phyloP scores from a whole-genome alignment of 257 asterid species.

The Plantago ovata region DNA sequence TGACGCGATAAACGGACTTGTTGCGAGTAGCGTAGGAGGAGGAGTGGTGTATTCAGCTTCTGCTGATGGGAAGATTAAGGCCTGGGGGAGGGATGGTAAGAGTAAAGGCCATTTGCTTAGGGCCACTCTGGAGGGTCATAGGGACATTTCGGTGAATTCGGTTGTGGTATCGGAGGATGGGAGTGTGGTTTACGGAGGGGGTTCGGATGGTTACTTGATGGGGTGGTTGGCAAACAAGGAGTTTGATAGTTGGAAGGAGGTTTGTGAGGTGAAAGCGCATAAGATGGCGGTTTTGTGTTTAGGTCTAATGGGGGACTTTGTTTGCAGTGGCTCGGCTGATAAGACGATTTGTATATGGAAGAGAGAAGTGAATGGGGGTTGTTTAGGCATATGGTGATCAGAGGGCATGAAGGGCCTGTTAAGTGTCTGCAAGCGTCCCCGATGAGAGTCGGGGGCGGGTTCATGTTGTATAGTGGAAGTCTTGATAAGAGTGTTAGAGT shows the following conservation, averaged over 20 bases:
- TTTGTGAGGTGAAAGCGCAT: conserved; percentile 67
- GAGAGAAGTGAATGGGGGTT: conserved; percentile 42
- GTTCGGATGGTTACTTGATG: conserved; percentile 65
- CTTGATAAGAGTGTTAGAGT: conserved; percentile 56
- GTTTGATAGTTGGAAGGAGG: conserved; percentile 29
- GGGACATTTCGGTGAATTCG: conserved; percentile 65
- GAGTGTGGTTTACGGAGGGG: conserved; percentile 60
- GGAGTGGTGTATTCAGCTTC: conserved; percentile 72
- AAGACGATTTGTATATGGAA: conserved; percentile 47
- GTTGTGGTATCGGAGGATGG: conserved; percentile 59
- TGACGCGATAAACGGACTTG: conserved; percentile 68
- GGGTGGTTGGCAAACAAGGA: conserved; percentile 43
- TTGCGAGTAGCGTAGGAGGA: conserved; percentile 15
- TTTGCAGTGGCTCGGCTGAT: conserved; percentile 57
- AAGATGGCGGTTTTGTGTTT: conserved; percentile 65
- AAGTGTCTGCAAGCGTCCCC: conserved; percentile 57
- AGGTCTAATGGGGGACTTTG: conserved; percentile 43
- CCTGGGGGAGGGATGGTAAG: conserved; percentile 45
- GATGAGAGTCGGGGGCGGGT: conserved; percentile 49
- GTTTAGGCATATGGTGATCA: conserved; percentile 36
- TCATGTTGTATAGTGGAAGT: conserved; percentile 61
- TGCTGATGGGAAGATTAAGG: conserved; percentile 81
- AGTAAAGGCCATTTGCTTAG: conserved; percentile 35
- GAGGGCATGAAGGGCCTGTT: conserved; percentile 60
- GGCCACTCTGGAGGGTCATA: conserved; percentile 68